Evolutionary conservation across 2,329 filamentous ascomycete species (phyloP).

Genomic region (Pestalotiopsis sp.): DNA sequence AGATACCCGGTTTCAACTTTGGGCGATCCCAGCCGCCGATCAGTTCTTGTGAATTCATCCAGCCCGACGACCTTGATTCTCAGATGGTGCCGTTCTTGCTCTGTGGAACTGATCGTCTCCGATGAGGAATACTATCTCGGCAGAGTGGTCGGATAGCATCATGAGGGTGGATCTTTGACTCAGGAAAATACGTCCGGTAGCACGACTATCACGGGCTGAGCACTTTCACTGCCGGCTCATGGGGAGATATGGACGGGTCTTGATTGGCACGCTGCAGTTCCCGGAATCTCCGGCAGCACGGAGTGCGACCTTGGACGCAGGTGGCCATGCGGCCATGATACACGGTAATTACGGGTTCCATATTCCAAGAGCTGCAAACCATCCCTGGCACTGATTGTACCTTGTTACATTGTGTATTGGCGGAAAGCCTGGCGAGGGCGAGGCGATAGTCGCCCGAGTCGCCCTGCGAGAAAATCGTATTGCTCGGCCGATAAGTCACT

Average conservation of each 20-base stretch:
- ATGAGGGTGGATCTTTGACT: not conserved
- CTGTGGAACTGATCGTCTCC: not conserved
- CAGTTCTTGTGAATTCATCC: not conserved
- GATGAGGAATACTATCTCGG: not conserved
- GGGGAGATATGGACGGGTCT: not conserved
- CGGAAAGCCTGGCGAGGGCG: not conserved
- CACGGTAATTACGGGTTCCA: not conserved
- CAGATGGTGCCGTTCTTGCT: not conserved
- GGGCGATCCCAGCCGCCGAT: not conserved
- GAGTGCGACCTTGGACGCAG: not conserved
- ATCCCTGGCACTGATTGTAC: not conserved
- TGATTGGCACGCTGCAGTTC: not conserved
- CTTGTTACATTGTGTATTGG: not conserved
- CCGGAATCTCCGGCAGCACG: not conserved
- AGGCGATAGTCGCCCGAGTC: not conserved
- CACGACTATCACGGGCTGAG: not conserved
- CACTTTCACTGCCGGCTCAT: not conserved
- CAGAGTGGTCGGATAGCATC: not conserved
- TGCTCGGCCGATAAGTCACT: not conserved
- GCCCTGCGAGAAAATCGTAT: not conserved
- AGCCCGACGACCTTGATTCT: not conserved
- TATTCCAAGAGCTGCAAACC: not conserved
- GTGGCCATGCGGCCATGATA: not conserved
- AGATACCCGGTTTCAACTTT: not conserved
- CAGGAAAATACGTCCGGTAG: not conserved